Evolutionary conservation across 2,329 filamentous ascomycete species (phyloP), one percentile per base, ranked within the genome.

Genomic region (Calonectria leucothoes): DNA sequence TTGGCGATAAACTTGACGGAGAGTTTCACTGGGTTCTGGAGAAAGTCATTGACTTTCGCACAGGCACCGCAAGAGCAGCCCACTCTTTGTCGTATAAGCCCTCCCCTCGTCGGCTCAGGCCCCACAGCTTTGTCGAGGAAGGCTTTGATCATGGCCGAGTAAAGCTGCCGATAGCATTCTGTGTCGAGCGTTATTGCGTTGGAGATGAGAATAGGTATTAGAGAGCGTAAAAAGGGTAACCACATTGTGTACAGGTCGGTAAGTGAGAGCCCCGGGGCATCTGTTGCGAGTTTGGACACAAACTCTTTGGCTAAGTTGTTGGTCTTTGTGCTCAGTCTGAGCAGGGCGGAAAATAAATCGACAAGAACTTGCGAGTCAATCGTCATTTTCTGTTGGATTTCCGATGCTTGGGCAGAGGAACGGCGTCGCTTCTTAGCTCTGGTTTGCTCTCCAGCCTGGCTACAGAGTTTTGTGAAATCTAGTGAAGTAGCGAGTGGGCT

Each of bases 151-250:
- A 82, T 8, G 11, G 52, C 55, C 1, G 75, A 71, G 27, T 80
- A 82, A n/a, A 84, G 69, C 8, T 74, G 29, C 23, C 76, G 78
- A 71, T 80, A 83, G 15, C 23, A 63, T 11, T 74, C 70, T 0
- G 66, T 69, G 15, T 69, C 55, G 6, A 81, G 66, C 0, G 74
- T 35, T 5, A 76, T 66, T 1, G 66, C 25, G 7, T 69, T 52
- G 17, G 65, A 52, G 7, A 70, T 66, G 37, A 82, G 69, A 7
- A 71, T 8, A 8, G 25, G 5, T 0, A 79, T 29, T 6, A 84
- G 71, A 4, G 61, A 55, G 17, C 63, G 76, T 3, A 85, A 72
- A 14, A 84, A 77, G 1, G 81, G 82, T 3, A 84, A 52, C 83
- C 83, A 85, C 1, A 83, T 48, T 1, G 5, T 12, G 2, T 74